Evolutionary conservation across 2,329 filamentous ascomycete genomes (phyloP).

Genomic region (Hypoxylon rubiginosum): DNA sequence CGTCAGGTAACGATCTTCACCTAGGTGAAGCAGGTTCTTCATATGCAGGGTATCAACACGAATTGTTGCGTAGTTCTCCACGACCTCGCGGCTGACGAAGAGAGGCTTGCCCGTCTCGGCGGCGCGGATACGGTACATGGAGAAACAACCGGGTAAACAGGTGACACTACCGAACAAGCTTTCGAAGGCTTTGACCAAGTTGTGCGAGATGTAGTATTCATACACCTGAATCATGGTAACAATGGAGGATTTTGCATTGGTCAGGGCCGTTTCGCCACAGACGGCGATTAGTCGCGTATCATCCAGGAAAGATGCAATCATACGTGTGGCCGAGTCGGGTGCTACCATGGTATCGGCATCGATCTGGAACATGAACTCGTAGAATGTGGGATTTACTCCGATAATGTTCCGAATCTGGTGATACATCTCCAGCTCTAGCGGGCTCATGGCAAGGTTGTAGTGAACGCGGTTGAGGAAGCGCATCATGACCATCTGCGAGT

Average conservation of each 20-base stretch:
- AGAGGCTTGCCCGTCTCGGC: conserved; percentile 95
- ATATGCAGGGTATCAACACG: conserved; percentile 98
- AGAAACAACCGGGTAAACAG: conserved; percentile 98
- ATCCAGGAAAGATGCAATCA: conserved; percentile 90
- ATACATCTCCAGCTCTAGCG: conserved; percentile 96
- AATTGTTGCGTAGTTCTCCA: conserved; percentile 89
- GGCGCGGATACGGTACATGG: conserved; percentile 97
- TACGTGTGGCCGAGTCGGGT: conserved; percentile 88
- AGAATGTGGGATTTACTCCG: conserved; percentile 97
- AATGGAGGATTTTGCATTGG: conserved; percentile 92
- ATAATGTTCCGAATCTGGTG: conserved; percentile 99
- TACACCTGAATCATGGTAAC: conserved; percentile 99
- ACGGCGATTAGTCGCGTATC: conserved; percentile 94
- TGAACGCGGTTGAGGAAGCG: conserved; percentile 99
- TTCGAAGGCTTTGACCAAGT: conserved; percentile 96
- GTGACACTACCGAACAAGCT: conserved; percentile 97
- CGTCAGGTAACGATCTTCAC: conserved; percentile 97
- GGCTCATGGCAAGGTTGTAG: conserved; percentile 96
- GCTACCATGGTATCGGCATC: conserved; percentile 97
- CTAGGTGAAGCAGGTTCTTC: conserved; percentile 97
- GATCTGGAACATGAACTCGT: conserved; percentile 96
- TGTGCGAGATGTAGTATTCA: conserved; percentile 99
- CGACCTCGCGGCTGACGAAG: conserved; percentile 93
- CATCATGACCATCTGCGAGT: conserved; percentile 99
- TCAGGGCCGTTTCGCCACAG: conserved; percentile 94